Evolutionary conservation across 371 early-diverging fungal species (phyloP), one percentile per base, ranked within the genome.

Genomic region (Mucor racemosus): DNA sequence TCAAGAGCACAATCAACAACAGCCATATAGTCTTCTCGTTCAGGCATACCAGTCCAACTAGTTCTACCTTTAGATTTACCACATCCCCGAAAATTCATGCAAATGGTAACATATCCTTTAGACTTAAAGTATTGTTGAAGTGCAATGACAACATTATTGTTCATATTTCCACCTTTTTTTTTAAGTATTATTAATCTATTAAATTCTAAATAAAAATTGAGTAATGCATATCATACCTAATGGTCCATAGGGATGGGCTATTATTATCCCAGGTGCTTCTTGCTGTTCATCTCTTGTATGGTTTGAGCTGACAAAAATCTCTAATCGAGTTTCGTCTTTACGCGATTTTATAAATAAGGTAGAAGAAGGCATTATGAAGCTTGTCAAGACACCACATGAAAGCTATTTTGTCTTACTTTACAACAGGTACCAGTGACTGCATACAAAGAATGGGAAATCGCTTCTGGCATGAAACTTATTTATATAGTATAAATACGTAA

Each of bases 1-100:
- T 66, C 50, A 4, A 69, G 61, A 5, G 83, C 17, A 65, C 76
- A 73, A 34, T 85, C 74, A 8, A 87, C 61, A 2, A 84, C 76
- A 2, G 83, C 76, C 48, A 76, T 67, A 55, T 87, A 87, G 58
- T 87, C 86, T 11, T 79, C 79, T 46, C 83, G 75, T 61, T 87
- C 88, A 5, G 84, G 77, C 62, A 84, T 81, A 13, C 81, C 88
- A 8, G 84, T 82, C 86, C 86, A 87, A 26, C 86, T 86, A 0
- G 88, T 86, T 58, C 68, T 71, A 17, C 86, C 86, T 65, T 77
- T 74, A 4, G 88, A 87, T 13, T 68, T 65, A 13, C 88, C 88
- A 62, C 80, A 80, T 0, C 86, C 88, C 17, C 88, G 80, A 68
- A 87, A 87, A 65, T 87, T 86, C 50, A 87, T 55, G 15, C 80